Evolutionary conservation across 805 yeast genomes (phyloP).

Genomic region (Spathaspora sp.): DNA sequence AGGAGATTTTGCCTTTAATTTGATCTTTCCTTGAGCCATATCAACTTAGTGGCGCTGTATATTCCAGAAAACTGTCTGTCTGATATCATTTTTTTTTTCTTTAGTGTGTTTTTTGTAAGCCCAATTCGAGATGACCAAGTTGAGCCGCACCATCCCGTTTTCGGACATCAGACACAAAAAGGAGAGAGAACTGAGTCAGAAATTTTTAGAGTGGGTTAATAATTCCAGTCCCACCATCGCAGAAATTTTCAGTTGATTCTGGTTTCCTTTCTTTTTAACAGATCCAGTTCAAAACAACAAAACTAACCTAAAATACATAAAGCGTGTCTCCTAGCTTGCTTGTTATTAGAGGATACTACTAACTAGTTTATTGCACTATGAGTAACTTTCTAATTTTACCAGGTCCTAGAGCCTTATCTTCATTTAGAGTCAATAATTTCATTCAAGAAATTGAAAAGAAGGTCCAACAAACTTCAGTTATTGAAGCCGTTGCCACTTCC

Average conservation of each 20-base stretch:
- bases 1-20: conserved; percentile 47
- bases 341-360: background rate
- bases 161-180: background rate
- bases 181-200: background rate
- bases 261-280: background rate
- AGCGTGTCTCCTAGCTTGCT: background rate
- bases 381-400: conserved; percentile 48
- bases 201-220: background rate
- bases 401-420: conserved; percentile 89
- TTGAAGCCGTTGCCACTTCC: conserved; percentile 67
- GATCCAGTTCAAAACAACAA: background rate
- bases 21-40: conserved; percentile 77
- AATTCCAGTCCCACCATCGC: background rate
- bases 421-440: conserved; percentile 75
- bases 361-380: conserved; percentile 6
- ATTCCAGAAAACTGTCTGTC: background rate
- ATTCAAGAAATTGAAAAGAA: conserved; percentile 68
- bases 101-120: background rate
- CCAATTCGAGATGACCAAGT: background rate
- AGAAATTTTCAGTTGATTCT: background rate
- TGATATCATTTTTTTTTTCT: background rate
- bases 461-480: conserved; percentile 52
- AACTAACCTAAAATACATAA: background rate
- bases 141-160: background rate
- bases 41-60: background rate